A percentile compares a stretch with the other conserved stretches of the same genome.
Conservation (phyloP, 2,329 filamentous ascomycete species). For the Botrytis elliptica region DNA sequence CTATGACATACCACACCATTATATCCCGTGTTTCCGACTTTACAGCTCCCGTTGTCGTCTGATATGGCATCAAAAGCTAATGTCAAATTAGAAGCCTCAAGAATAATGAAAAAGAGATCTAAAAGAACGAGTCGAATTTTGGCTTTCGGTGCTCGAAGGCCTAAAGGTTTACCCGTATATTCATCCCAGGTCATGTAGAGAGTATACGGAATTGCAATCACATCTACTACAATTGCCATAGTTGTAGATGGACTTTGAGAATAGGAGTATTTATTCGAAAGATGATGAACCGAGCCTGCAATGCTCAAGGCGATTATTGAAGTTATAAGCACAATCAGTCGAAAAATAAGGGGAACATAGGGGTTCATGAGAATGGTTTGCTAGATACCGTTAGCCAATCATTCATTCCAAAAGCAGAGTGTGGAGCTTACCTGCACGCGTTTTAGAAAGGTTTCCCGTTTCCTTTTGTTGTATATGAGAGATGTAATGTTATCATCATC, state of each 20-base stretch:
- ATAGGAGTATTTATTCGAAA: conserved; percentile 42
- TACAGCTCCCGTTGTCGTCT: conserved; percentile 59
- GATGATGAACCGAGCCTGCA: conserved; percentile 69
- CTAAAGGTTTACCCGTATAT: conserved; percentile 90
- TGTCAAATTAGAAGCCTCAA: conserved; percentile 89
- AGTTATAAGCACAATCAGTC: conserved; percentile 78
- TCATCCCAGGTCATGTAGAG: conserved; percentile 95
- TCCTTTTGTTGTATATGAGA: conserved; percentile 36
- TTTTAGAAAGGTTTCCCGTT: conserved; percentile 30
- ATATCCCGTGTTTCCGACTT: conserved; percentile 42
- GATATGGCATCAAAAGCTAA: conserved; percentile 83
- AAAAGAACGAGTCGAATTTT: conserved; percentile 89
- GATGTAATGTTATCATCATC: conserved; percentile 35
- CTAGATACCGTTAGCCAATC: conserved; percentile 27
- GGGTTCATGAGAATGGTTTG: conserved; percentile 44
- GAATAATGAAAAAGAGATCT: conserved; percentile 95
- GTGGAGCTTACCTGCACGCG: conserved; percentile 34
- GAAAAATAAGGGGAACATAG: conserved; percentile 80
- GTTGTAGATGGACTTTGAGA: conserved; percentile 73
- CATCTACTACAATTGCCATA: conserved; percentile 87
- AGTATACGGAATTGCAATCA: conserved; percentile 84
- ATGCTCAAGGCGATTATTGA: conserved; percentile 79
- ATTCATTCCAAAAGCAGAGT: not conserved
- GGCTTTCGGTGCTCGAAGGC: conserved; percentile 75
- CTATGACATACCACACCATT: conserved; percentile 55